Evolutionary conservation across 306 rosid species (phyloP).

Genomic region (Medicago arabica): DNA sequence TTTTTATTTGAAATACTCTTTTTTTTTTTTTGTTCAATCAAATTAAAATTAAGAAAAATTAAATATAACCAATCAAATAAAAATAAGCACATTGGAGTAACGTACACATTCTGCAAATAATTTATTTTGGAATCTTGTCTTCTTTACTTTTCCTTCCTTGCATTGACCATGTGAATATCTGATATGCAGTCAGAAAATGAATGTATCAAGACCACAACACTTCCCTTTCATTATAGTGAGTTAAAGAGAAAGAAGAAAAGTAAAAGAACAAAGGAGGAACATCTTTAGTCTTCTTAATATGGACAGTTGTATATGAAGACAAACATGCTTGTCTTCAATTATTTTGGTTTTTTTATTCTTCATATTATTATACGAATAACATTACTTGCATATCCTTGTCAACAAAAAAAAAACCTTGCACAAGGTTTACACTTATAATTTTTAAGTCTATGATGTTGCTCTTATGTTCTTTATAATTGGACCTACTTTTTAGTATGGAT

Average conservation of each 20-base stretch:
- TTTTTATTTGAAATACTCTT: too few relatives aligned
- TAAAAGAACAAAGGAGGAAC: constrained; percentile 4
- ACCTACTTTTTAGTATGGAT: neutral
- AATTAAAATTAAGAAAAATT: too few relatives aligned
- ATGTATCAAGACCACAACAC: constrained; percentile 1
- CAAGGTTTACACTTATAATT: neutral
- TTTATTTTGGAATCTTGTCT: neutral
- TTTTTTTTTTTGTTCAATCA: too few relatives aligned
- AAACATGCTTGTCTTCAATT: constrained; percentile 17
- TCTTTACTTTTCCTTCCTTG: constrained; percentile 13
- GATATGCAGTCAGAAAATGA: constrained; percentile 12
- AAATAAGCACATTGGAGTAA: neutral
- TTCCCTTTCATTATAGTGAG: constrained; percentile 13
- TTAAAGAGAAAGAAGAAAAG: constrained; percentile 38
- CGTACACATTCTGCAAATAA: constrained; percentile 15
- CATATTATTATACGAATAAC: neutral
- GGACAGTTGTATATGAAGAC: neutral
- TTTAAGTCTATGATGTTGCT: neutral
- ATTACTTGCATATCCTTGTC: constrained; percentile 17
- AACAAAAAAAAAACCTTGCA: too few relatives aligned
- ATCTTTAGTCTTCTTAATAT: constrained; percentile 10
- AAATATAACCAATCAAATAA: neutral
- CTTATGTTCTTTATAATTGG: neutral
- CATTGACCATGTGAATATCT: constrained; percentile 6
- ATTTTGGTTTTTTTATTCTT: constrained; percentile 1